These are phyloP conservation scores for Aspergillus novofumigatus DNA, from an alignment of 2,329 filamentous ascomycete species.

Conservation along the genomic window DNA sequence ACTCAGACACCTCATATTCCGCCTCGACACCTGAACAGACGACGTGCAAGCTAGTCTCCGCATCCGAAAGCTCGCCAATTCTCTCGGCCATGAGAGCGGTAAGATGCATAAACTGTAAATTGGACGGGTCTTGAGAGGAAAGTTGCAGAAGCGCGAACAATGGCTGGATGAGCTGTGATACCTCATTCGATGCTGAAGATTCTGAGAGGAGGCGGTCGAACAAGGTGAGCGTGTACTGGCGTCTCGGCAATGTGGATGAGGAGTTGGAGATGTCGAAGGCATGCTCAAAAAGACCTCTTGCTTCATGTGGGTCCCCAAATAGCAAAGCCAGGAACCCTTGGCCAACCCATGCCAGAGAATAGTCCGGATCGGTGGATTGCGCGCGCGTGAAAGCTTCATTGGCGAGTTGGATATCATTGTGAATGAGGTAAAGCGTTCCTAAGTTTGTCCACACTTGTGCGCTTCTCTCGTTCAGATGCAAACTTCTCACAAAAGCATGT, in stretches of 20 bases:
- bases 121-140: conserved; percentile 63
- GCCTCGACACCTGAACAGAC: conserved; percentile 70
- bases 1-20: conserved; percentile 82
- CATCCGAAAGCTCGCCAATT: conserved; percentile 61
- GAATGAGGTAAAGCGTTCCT: conserved; percentile 76
- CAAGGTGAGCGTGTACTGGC: conserved; percentile 72
- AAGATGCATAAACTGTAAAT: conserved; percentile 72
- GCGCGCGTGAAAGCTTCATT: conserved; percentile 86
- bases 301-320: conserved; percentile 70
- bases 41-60: conserved; percentile 60
- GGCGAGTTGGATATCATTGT: conserved; percentile 79
- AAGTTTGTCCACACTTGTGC: conserved; percentile 87
- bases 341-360: conserved; percentile 87
- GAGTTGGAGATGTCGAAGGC: conserved; percentile 89
- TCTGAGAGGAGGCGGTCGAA: conserved; percentile 75
- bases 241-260: conserved; percentile 66
- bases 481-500: conserved; percentile 84
- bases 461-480: conserved; percentile 88
- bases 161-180: conserved; percentile 69
- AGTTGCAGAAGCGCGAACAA: conserved; percentile 86
- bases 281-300: conserved; percentile 81
- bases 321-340: conserved; percentile 81
- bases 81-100: conserved; percentile 78
- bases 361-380: conserved; percentile 92
- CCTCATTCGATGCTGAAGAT: conserved; percentile 48